Evolutionary conservation across 169 alveolate genomes (phyloP).

Genomic region (Cryptosporidium sp.): DNA sequence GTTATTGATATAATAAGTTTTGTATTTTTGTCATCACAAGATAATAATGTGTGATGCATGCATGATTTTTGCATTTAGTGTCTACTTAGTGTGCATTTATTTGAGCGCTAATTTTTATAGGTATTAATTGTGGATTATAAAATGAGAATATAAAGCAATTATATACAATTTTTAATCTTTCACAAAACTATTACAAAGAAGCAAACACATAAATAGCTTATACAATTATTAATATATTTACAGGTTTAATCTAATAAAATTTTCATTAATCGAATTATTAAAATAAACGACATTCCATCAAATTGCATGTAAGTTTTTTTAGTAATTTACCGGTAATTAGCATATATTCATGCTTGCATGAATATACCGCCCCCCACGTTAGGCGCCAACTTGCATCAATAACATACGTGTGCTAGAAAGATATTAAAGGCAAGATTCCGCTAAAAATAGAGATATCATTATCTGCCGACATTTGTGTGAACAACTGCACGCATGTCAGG

Average conservation of each 20-base stretch:
- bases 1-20: neutral
- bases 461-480: slow-evolving; percentile 78
- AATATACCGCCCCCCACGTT: slow-evolving; percentile 76
- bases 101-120: slow-evolving; percentile 31
- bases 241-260: neutral
- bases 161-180: neutral
- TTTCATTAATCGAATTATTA: neutral
- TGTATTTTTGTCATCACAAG: slow-evolving; percentile 17
- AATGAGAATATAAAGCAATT: neutral
- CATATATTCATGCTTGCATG: slow-evolving; percentile 38
- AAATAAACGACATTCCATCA: neutral
- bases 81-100: slow-evolving; percentile 65
- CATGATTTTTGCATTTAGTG: slow-evolving; percentile 64
- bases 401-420: slow-evolving; percentile 76
- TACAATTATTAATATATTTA: too few relatives aligned
- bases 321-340: slow-evolving; percentile 34
- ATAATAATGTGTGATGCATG: slow-evolving; percentile 73
- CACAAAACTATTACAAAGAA: too few relatives aligned
- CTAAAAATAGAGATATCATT: slow-evolving; percentile 75
- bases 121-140: neutral
- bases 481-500: slow-evolving; percentile 78
- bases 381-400: slow-evolving; percentile 77
- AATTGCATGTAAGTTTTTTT: slow-evolving; percentile 1
- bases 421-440: slow-evolving; percentile 69
- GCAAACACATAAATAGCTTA: too few relatives aligned